Evolutionary conservation across 208 protist species (phyloP).

Genomic region (Crithidia fasciculata): DNA sequence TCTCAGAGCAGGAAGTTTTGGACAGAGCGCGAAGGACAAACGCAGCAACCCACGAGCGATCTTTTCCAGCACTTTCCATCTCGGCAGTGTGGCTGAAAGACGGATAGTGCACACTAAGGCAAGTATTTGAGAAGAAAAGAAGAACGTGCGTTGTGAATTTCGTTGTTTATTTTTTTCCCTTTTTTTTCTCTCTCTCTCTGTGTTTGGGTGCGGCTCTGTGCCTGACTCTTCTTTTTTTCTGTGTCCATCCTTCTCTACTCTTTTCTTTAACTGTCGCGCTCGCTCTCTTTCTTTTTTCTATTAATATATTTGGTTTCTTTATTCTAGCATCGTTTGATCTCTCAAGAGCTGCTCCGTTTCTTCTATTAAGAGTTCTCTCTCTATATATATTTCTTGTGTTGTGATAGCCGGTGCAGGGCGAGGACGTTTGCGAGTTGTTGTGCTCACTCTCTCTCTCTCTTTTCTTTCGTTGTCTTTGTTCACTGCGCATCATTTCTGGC

Average conservation of each 20-base stretch:
- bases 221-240: not conserved
- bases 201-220: not conserved
- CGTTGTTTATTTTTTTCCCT: not conserved
- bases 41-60: too few relatives aligned
- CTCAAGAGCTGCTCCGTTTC: not conserved
- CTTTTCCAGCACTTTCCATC: too few relatives aligned
- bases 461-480: slow-evolving; percentile 11
- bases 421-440: not conserved
- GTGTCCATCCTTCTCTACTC: slow-evolving; percentile 26
- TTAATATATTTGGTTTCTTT: slow-evolving; percentile 1
- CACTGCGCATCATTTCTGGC: too few relatives aligned
- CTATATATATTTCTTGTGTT: too few relatives aligned
- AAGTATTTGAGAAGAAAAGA: too few relatives aligned
- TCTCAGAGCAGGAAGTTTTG: not conserved
- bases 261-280: slow-evolving; percentile 15
- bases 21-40: too few relatives aligned
- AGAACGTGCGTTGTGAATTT: not conserved
- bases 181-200: slow-evolving; percentile 10
- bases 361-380: too few relatives aligned
- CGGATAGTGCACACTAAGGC: too few relatives aligned
- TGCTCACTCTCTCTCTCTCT: slow-evolving; percentile 7
- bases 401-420: too few relatives aligned
- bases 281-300: slow-evolving; percentile 24
- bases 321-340: not conserved
- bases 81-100: too few relatives aligned